Evolutionary conservation across 805 yeast genomes (phyloP).

Genomic region (Saccharomycodes ludwigii): DNA sequence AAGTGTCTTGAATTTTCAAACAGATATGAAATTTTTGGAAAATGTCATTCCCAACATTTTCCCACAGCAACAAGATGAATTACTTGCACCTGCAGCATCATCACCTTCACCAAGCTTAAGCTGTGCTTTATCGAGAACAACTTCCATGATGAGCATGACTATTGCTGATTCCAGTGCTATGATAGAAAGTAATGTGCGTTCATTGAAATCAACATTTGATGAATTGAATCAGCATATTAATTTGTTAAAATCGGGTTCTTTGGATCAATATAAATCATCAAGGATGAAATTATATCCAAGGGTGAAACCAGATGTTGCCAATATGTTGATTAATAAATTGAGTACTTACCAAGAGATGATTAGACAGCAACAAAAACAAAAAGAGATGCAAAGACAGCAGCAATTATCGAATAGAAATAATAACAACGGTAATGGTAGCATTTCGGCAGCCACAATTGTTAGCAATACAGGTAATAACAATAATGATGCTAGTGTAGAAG

Average conservation of each 20-base stretch:
- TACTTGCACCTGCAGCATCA: too few species aligned
- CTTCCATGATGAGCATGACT: constrained; percentile 11
- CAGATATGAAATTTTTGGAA: constrained; percentile 73
- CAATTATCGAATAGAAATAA: constrained; percentile 14
- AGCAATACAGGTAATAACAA: too few species aligned
- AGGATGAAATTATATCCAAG: constrained; percentile 62
- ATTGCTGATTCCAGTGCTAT: constrained; percentile 12
- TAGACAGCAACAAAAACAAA: constrained; percentile 8
- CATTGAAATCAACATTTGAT: constrained; percentile 59
- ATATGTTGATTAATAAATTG: constrained; percentile 44
- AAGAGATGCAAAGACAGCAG: constrained; percentile 11
- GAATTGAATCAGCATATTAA: constrained; percentile 74
- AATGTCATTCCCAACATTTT: constrained; percentile 25
- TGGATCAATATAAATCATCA: constrained; percentile 50
- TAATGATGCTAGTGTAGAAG: too few species aligned
- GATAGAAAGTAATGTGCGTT: constrained; percentile 27
- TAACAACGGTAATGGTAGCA: constrained; percentile 11
- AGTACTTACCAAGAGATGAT: constrained; percentile 13
- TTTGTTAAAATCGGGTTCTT: constrained; percentile 49
- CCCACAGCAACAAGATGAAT: constrained; percentile 11
- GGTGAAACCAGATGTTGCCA: constrained; percentile 62
- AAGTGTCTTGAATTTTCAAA: constrained; percentile 61
- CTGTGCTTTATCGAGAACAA: constrained; percentile 5
- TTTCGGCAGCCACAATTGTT: too few species aligned
- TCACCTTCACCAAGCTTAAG: background rate